Base-by-base conservation (phyloP, 1,284 basidiomycete species). In the Puccinia coronata region DNA sequence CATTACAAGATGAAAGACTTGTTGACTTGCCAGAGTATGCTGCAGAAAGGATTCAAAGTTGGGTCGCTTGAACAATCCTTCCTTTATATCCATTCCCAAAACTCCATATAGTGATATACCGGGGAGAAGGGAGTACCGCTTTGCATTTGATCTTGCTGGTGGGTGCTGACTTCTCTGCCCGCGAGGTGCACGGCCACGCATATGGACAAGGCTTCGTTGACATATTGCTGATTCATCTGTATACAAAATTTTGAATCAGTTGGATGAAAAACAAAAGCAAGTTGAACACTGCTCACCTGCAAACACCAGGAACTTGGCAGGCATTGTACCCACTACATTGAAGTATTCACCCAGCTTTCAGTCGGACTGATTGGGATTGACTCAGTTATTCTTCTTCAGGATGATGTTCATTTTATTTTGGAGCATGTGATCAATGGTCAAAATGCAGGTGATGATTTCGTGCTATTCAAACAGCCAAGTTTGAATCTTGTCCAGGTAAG, bases 11-110 rank as follows among this genome's bases (percentile, higher is more conserved):
- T 28, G 8, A 5, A 12, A 57, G 8, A 28, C n/a, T 28, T 25
- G 25, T 5, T 6, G 25, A 28, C 71, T 57, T 28, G 57, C 71
- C 18, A 73, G 51, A 16, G 36, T 39, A 23, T 73, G 51, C 25
- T 73, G 55, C 34, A 73, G 16, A 28, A 73, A 73, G 0, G 36
- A 39, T 57, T 73, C 51, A 39, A 73, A 73, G 41, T 73, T 34
- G 0, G 28, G 34, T 16, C 47, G 71, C 25, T 65, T 65, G 39
- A 65, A 65, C 5, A 8, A 41, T 43, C 34, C 34, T 43, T 65
- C 63, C 31, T 65, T 65, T 31, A 65, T 65, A 41, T 65, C 8
- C 1, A 65, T 20, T 39, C 63, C 63, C 6, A 65, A 20, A 0
- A 43, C 63, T 9, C 59, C 59, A 36, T 65, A 34, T 25, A 65